These are phyloP conservation scores for Ustilago esculenta DNA, from an alignment of 1,284 basidiomycete species.

Conservation along the genomic window DNA sequence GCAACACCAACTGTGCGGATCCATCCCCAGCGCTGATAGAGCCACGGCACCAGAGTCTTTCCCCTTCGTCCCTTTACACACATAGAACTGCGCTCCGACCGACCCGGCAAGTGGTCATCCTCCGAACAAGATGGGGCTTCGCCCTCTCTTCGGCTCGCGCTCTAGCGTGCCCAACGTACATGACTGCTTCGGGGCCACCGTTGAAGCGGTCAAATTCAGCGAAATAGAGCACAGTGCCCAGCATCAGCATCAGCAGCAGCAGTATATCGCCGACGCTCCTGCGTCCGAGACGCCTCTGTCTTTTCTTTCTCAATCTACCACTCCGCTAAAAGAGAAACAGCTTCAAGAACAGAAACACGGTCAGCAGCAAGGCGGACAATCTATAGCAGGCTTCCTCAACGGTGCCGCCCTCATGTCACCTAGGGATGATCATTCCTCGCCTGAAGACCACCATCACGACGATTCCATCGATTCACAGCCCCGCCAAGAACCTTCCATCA, in stretches of 20 bases:
- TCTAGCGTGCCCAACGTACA: constrained; percentile 34
- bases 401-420: constrained; percentile 32
- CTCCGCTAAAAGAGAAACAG: background rate
- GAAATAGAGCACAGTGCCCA: constrained; percentile 19
- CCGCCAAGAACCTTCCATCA: background rate
- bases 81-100: background rate
- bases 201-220: constrained; percentile 32
- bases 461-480: background rate
- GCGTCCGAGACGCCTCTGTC: background rate
- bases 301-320: background rate
- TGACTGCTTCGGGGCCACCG: constrained; percentile 32
- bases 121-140: constrained; percentile 17
- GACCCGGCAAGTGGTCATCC: background rate
- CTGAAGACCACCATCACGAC: constrained; percentile 19
- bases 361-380: constrained; percentile 6
- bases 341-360: constrained; percentile 5
- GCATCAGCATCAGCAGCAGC: background rate
- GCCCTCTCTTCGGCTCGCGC: constrained; percentile 37
- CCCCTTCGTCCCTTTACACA: background rate
- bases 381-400: constrained; percentile 26
- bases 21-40: no score
- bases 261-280: background rate
- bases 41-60: no score
- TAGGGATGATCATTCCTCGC: constrained; percentile 21
- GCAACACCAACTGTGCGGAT: no score